Evolutionary conservation across 2,329 filamentous ascomycete genomes (phyloP).

Genomic region (Chalara sp.): DNA sequence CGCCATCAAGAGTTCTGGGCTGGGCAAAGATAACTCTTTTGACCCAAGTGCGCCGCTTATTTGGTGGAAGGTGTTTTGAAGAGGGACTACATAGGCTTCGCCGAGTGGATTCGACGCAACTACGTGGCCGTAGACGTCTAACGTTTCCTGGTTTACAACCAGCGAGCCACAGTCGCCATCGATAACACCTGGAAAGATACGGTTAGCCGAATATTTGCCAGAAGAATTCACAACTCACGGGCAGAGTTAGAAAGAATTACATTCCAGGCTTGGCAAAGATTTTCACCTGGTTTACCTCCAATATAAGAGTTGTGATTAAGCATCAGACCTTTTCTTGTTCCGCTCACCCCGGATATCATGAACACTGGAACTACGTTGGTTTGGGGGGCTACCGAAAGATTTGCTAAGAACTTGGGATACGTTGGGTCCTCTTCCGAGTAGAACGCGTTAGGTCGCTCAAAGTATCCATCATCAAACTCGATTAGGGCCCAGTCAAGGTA

Average conservation of each 20-base stretch:
- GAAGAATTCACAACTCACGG: background rate
- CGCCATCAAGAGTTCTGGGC: background rate
- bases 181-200: background rate
- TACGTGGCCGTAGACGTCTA: slow-evolving; percentile 10
- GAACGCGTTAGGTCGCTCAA: slow-evolving; percentile 6
- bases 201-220: background rate
- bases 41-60: background rate
- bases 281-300: slow-evolving; percentile 1
- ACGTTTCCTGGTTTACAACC: slow-evolving; percentile 4
- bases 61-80: slow-evolving; percentile 2
- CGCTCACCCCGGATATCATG: slow-evolving; percentile 6
- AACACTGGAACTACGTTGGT: background rate
- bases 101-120: slow-evolving; percentile 9
- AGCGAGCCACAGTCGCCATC: slow-evolving; percentile 9
- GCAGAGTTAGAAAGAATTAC: slow-evolving; percentile 1
- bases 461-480: slow-evolving; percentile 6
- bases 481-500: slow-evolving; percentile 11
- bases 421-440: slow-evolving; percentile 1
- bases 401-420: background rate
- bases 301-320: slow-evolving; percentile 4
- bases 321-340: slow-evolving; percentile 2
- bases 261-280: slow-evolving; percentile 1
- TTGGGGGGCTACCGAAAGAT: background rate
- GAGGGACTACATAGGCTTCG: slow-evolving; percentile 8
- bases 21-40: background rate